Percentiles rank a stretch among this genome's conserved stretches.
These are phyloP conservation scores for Coriolopsis trogii DNA, from an alignment of 1,284 basidiomycete species.

Conservation along the genomic window DNA sequence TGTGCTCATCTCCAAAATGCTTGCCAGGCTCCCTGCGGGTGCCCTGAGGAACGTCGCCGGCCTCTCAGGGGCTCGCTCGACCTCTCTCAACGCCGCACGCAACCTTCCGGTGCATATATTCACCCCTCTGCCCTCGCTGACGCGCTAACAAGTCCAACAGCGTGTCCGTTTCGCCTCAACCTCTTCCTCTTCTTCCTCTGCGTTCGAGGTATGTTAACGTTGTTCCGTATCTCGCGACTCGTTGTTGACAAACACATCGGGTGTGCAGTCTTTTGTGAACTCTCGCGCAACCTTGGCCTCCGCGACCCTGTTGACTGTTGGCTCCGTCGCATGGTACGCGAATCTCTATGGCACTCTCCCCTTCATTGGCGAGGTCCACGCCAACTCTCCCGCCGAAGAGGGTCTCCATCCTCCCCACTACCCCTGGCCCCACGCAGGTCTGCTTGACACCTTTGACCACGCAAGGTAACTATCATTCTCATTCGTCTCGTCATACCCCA, in stretches of 20 bases:
- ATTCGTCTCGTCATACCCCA: conserved; percentile 10
- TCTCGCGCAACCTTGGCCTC: conserved; percentile 83
- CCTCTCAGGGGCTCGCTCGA: conserved; percentile 41
- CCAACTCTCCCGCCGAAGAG: conserved; percentile 90
- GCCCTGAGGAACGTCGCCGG: conserved; percentile 58
- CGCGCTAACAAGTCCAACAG: conserved; percentile 26
- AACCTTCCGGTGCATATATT: conserved; percentile 45
- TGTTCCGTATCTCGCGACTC: neutral
- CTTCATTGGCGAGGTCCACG: conserved; percentile 87
- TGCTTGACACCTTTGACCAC: conserved; percentile 94
- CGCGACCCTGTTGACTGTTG: conserved; percentile 79
- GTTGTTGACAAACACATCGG: neutral
- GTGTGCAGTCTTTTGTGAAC: conserved; percentile 49
- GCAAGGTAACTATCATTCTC: conserved; percentile 70
- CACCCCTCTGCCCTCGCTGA: conserved; percentile 4
- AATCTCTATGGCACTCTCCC: conserved; percentile 91
- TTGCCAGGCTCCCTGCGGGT: conserved; percentile 74
- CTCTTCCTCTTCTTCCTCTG: conserved; percentile 51
- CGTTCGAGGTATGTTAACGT: conserved; percentile 56
- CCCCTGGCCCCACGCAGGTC: conserved; percentile 92
- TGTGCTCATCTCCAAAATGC: conserved; percentile 55
- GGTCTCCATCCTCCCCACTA: conserved; percentile 90
- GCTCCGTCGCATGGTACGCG: conserved; percentile 95
- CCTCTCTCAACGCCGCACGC: conserved; percentile 43
- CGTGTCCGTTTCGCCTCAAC: conserved; percentile 75